These are phyloP conservation scores for Darksidea phi DNA, from an alignment of 495 filamentous ascomycete genomes.

Conservation along the genomic window DNA sequence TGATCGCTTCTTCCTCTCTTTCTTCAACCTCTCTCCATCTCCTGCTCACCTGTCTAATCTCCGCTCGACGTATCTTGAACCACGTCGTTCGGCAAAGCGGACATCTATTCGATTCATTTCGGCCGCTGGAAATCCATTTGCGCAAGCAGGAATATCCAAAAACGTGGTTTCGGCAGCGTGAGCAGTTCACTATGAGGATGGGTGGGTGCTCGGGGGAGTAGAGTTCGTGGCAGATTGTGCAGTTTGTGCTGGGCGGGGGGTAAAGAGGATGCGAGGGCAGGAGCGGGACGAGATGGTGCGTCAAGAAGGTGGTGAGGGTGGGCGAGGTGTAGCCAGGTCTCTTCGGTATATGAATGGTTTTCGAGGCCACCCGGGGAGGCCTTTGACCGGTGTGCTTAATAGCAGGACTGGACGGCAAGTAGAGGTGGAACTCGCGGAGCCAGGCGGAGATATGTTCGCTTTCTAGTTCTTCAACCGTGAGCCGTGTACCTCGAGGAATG, in stretches of 20 bases:
- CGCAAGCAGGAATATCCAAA: background rate
- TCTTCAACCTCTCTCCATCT: too few species aligned
- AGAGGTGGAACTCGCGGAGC: too few species aligned
- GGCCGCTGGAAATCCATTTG: background rate
- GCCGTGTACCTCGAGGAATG: too few species aligned
- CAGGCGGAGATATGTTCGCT: too few species aligned
- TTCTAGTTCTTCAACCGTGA: too few species aligned
- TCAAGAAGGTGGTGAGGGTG: background rate
- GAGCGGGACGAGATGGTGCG: constrained; percentile 2
- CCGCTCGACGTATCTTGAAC: too few species aligned
- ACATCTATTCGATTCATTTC: background rate
- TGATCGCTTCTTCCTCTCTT: background rate
- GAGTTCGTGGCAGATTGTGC: background rate
- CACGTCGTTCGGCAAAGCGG: background rate
- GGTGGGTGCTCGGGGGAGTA: background rate
- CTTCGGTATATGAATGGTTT: background rate
- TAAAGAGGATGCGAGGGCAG: background rate
- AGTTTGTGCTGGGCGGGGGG: background rate
- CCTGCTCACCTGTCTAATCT: background rate
- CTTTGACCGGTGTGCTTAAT: too few species aligned
- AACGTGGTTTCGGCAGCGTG: constrained; percentile 1
- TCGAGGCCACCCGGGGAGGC: too few species aligned
- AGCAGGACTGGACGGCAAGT: too few species aligned
- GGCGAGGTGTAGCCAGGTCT: background rate
- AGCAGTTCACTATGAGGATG: background rate